Base-by-base conservation (phyloP, 2,329 filamentous ascomycete genomes). In the Aspergillus sp. region DNA sequence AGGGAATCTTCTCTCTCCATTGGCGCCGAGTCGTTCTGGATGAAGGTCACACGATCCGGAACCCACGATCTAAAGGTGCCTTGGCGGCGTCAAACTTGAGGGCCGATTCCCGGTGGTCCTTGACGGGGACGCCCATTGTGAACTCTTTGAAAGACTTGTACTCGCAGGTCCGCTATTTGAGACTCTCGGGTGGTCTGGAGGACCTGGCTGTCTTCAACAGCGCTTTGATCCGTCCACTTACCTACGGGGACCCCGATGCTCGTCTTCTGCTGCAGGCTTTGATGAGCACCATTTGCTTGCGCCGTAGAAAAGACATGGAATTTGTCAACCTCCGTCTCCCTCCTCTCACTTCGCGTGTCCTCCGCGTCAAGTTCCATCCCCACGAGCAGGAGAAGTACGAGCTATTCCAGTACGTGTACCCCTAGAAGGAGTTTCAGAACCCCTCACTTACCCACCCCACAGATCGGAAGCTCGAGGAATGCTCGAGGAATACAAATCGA, bases 251-350 rank as follows among this genome's bases (percentile, higher is more conserved):
- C 14, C 68, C 73, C 1, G 74, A 78, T 31, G 87, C 85, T 11
- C 85, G 84, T 45, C 71, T 80, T 10, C 75, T 93, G 3, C 78
- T 95, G 3, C 88, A 93, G 64, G 81, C 84, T 4, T 78, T 96
- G 42, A 92, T 96, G 84, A 79, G 80, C n/a, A 85, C 88, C 16
- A 81, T 96, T 44, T 94, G 89, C 62, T 78, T 96, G 19, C 83
- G 91, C 34, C 84, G 91, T 34, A 88, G 86, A 70, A 96, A 96
- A 68, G 87, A 93, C 51, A 96, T 96, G 91, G 81, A 81, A 4
- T 96, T 95, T 64, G 82, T 96, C 48, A 89, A 96, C 59, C 76
- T 96, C 17, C 88, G 85, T 56, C 78, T 96, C 7, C 91, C 91
- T 0, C 78, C 85, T 13, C 85, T 95, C 64, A 87, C 85, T 1